Evolutionary conservation across 169 alveolate species (phyloP).

Genomic region (Plasmodium yoelii): DNA sequence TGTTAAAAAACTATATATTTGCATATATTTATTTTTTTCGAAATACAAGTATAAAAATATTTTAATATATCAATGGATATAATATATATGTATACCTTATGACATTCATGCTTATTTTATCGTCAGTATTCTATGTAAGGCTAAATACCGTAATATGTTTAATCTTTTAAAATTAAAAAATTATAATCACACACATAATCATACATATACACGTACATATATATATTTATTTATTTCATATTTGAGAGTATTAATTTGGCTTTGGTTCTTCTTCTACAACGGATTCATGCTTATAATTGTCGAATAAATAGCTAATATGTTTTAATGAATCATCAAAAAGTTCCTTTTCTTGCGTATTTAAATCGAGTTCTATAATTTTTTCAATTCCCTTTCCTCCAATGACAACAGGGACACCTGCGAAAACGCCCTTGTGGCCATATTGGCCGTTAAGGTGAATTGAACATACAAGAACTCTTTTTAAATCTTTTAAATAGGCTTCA

Average conservation of each 20-base stretch:
- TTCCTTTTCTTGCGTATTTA: slow-evolving; percentile 79
- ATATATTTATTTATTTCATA: background rate
- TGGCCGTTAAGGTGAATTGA: slow-evolving; percentile 83
- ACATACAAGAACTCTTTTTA: slow-evolving; percentile 84
- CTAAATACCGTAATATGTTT: background rate
- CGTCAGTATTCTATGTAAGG: background rate
- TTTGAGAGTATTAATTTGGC: slow-evolving; percentile 13
- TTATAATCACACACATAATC: background rate
- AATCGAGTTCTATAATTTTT: slow-evolving; percentile 79
- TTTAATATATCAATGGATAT: background rate
- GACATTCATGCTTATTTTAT: background rate
- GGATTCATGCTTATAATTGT: slow-evolving; percentile 71
- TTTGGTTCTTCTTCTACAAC: slow-evolving; percentile 52
- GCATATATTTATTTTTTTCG: background rate
- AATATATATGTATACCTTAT: background rate
- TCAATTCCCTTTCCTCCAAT: slow-evolving; percentile 86
- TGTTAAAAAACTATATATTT: too few species aligned
- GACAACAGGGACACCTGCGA: slow-evolving; percentile 85
- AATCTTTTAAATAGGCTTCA: slow-evolving; percentile 83
- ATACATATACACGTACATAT: background rate
- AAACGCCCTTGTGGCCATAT: slow-evolving; percentile 84
- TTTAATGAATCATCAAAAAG: slow-evolving; percentile 78
- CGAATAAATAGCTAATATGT: slow-evolving; percentile 67
- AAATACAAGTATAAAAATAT: slow-evolving; percentile 1
- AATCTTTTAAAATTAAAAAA: slow-evolving; percentile 12